Evolutionary conservation across 352 stramenopile genomes (phyloP).

Genomic region (Plasmopara muralis): DNA sequence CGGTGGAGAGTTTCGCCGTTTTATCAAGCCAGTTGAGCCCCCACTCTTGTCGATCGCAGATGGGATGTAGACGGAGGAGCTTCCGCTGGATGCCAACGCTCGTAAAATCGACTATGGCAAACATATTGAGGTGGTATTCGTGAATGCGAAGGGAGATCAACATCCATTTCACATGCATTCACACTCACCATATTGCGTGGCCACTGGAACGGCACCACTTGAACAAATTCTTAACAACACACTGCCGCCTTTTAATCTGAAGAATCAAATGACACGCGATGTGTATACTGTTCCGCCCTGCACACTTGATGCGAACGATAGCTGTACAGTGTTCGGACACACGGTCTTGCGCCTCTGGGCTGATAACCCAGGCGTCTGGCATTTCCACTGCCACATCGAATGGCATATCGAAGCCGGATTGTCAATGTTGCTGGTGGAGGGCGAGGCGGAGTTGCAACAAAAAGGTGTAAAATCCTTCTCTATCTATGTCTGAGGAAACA

Average conservation of each 20-base stretch:
- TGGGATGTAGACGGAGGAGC: conserved; percentile 12
- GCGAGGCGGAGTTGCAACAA: conserved; percentile 13
- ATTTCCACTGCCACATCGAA: conserved; percentile 38
- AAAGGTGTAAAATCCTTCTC: conserved; percentile 4
- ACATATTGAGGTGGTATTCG: conserved; percentile 23
- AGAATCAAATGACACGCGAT: conserved; percentile 15
- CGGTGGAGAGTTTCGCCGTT: conserved; percentile 10
- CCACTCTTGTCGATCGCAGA: conserved; percentile 20
- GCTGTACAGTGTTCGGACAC: conserved; percentile 18
- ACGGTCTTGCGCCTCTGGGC: conserved; percentile 27
- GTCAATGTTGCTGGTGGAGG: conserved; percentile 10
- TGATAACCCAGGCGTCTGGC: conserved; percentile 29
- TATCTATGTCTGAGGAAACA: too few species aligned
- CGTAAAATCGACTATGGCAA: conserved; percentile 21
- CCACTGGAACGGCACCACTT: conserved; percentile 10
- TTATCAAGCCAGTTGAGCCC: conserved; percentile 4
- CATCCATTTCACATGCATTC: conserved; percentile 37
- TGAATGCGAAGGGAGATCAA: conserved; percentile 30
- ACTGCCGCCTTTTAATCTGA: conserved; percentile 11
- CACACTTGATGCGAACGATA: conserved; percentile 7
- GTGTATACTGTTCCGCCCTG: conserved; percentile 27
- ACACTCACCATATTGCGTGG: conserved; percentile 20
- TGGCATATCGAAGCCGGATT: conserved; percentile 25
- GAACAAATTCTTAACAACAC: conserved; percentile 10
- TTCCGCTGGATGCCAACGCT: conserved; percentile 7